These are phyloP conservation scores for Saprolegnia diclina DNA, from an alignment of 352 stramenopile genomes.

Conservation along the genomic window DNA sequence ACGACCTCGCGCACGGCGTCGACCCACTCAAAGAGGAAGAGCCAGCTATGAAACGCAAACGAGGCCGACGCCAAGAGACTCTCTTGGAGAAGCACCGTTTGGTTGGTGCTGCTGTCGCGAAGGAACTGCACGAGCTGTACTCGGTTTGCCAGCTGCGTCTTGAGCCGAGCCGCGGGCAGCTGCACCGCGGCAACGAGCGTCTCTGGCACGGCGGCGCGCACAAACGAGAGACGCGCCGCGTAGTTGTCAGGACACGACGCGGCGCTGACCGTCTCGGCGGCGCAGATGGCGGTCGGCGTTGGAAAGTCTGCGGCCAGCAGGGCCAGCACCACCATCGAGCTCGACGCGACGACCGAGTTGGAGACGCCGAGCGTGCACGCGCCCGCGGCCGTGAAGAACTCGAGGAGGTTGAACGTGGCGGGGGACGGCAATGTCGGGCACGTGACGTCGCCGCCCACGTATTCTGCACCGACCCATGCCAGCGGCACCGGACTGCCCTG, in stretches of 20 bases:
- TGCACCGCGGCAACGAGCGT: neutral
- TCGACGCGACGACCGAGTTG: neutral
- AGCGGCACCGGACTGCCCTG: neutral
- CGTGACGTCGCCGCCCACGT: neutral
- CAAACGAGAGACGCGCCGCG: neutral
- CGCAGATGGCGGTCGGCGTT: neutral
- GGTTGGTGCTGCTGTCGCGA: neutral
- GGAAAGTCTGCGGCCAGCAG: neutral
- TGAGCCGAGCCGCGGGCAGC: no score
- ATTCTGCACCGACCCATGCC: neutral
- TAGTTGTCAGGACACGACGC: neutral
- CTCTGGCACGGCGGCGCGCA: neutral
- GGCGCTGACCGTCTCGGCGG: neutral
- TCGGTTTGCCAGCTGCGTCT: no score
- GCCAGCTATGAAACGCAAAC: neutral
- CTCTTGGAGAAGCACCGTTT: neutral
- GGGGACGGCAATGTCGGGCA: neutral
- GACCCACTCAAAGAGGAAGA: conserved; percentile 1
- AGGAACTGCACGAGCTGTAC: neutral
- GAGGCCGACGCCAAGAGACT: neutral
- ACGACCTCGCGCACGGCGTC: neutral
- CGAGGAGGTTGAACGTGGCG: neutral
- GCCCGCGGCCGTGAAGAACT: conserved; percentile 4
- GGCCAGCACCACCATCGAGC: neutral
- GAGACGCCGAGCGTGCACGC: neutral